These are phyloP conservation scores for Boletus fagicola DNA, from an alignment of 768 basidiomycete genomes.

Conservation along the genomic window DNA sequence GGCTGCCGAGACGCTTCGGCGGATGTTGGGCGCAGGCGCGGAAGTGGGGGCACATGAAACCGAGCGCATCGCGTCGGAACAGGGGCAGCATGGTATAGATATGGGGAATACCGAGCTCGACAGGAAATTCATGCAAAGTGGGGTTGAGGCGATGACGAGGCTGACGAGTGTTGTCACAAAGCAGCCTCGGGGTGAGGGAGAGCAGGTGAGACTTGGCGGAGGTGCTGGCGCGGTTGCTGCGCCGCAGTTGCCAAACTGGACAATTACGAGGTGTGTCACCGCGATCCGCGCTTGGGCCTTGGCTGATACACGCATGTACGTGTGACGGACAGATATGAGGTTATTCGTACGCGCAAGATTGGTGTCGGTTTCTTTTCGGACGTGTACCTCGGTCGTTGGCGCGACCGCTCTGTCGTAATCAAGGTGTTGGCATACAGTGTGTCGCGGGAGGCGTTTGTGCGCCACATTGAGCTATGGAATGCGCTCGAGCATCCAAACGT, in stretches of 20 bases:
- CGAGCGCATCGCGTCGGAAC: not conserved
- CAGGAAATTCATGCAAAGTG: slow-evolving; percentile 66
- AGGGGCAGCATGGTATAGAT: not conserved
- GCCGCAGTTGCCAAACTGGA: slow-evolving; percentile 61
- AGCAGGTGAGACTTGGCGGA: not conserved
- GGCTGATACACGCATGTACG: not conserved
- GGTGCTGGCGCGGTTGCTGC: not conserved
- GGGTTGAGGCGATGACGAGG: slow-evolving; percentile 67
- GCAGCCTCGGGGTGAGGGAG: not conserved
- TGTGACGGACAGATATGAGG: slow-evolving; percentile 54
- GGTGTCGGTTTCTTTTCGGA: slow-evolving; percentile 75
- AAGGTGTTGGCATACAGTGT: slow-evolving; percentile 67
- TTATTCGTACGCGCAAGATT: slow-evolving; percentile 66
- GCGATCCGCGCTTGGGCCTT: not conserved
- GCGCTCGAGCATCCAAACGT: slow-evolving; percentile 66
- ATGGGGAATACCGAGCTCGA: slow-evolving; percentile 33
- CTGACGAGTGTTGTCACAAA: slow-evolving; percentile 41
- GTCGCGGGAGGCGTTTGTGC: slow-evolving; percentile 61
- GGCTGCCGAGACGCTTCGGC: slow-evolving; percentile 24
- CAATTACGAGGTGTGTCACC: slow-evolving; percentile 57
- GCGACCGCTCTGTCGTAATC: slow-evolving; percentile 61
- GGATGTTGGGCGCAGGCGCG: slow-evolving; percentile 6
- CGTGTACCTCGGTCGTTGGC: slow-evolving; percentile 77
- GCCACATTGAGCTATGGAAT: slow-evolving; percentile 73
- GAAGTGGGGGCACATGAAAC: not conserved